Base-by-base conservation (phyloP, 768 basidiomycete species). In the Boletus patriciae region DNA sequence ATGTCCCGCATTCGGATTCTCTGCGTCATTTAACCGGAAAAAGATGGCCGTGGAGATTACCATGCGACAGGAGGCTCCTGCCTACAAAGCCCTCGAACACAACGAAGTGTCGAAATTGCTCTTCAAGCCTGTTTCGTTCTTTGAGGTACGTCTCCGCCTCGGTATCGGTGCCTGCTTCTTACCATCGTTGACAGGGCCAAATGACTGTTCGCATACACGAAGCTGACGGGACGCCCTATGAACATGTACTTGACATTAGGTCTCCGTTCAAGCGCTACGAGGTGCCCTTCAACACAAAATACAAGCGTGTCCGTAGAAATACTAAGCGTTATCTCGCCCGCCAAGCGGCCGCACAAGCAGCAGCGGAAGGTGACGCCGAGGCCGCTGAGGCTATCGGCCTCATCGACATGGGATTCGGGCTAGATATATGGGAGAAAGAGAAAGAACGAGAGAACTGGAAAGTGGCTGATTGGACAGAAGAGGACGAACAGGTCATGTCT, bases 131-230 rank as follows among this genome's bases (percentile, higher is more conserved):
- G 90, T 97, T 1, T 77, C 83, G 8, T 85, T 92, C 64, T 99
- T 99, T 63, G 95, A 98, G 77, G 92, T 92, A 56, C 18, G 78
- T 65, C 41, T 36, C 12, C 53, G 45, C 21, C 25, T 54, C 29
- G 50, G 3, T 23, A 25, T 44, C 29, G 42, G n/a, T 45, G n/a
- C 11, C 7, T 34, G n/a, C 16, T n/a, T 50, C 58, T 63, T 31
- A 66, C 52, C 31, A 31, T 50, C 40, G 23, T 50, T 18, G 21
- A 55, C 27, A 94, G 86, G 97, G 97, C 18, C 92, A 94, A 79
- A 93, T 99, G 89, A 98, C 97, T 27, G 89, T 99, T 56, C 92
- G 97, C 31, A 97, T 98, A 50, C 96, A 98, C 67, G 97, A 99
- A 78, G 97, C 96, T 1, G 97, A 99, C 69, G 97, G 96, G 4